Conservation (phyloP, 306 rosid species). For the Acacia confusa region DNA sequence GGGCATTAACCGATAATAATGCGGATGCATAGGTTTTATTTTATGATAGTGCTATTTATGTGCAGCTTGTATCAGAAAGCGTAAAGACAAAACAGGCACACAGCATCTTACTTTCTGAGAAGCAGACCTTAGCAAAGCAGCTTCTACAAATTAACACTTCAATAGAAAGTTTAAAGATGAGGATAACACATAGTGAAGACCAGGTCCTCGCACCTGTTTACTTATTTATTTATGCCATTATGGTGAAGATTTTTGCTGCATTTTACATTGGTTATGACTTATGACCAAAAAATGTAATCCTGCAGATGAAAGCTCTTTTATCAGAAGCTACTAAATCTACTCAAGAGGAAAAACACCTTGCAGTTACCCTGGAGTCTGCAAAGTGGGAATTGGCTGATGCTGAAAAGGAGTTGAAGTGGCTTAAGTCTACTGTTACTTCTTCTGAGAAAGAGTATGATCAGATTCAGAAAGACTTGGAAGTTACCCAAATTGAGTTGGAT, state of each 20-base stretch:
- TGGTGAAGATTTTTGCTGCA: background rate
- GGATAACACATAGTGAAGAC: conserved; percentile 62
- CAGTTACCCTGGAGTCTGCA: conserved; percentile 58
- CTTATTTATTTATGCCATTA: background rate
- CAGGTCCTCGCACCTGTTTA: conserved; percentile 46
- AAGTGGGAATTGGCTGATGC: conserved; percentile 88
- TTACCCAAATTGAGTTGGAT: conserved; percentile 61
- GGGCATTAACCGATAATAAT: conserved; percentile 18
- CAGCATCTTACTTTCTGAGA: conserved; percentile 60
- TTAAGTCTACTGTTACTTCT: conserved; percentile 63
- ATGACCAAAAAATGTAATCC: conserved; percentile 33
- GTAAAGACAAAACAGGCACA: conserved; percentile 87
- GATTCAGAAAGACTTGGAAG: conserved; percentile 63
- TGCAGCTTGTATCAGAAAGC: conserved; percentile 96
- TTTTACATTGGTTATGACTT: conserved; percentile 4
- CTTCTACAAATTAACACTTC: conserved; percentile 68
- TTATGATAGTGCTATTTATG: conserved; percentile 32
- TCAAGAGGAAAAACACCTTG: conserved; percentile 73
- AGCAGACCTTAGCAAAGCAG: conserved; percentile 75
- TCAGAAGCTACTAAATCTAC: conserved; percentile 62
- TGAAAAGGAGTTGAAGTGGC: conserved; percentile 88
- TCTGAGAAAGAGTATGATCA: conserved; percentile 84
- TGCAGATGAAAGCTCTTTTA: conserved; percentile 64
- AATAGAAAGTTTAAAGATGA: conserved; percentile 56
- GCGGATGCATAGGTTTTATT: conserved; percentile 25